A percentile compares a stretch with the other conserved stretches of the same genome.
Conservation (phyloP, 1,284 basidiomycete species). For the Peniophora sp. region DNA sequence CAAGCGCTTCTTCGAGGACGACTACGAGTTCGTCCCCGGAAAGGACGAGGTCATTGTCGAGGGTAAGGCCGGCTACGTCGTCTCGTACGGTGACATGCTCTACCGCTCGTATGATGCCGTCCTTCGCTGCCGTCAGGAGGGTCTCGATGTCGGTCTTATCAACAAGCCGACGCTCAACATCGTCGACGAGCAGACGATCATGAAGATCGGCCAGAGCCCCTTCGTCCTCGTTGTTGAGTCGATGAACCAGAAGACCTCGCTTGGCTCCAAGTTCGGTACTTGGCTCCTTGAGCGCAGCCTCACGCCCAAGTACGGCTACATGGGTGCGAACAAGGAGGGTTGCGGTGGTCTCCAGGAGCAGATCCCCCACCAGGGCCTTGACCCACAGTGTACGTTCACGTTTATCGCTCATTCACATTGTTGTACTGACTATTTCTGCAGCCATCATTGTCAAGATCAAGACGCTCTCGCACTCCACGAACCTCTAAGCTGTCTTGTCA, state of each 20-base stretch:
- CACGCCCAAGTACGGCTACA: slow-evolving; percentile 74
- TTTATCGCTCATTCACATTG: slow-evolving; percentile 3
- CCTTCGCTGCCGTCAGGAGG: slow-evolving; percentile 57
- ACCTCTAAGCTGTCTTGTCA: background rate
- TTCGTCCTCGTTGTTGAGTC: slow-evolving; percentile 82
- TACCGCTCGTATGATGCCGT: slow-evolving; percentile 79
- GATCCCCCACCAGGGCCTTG: slow-evolving; percentile 68
- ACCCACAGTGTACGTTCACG: slow-evolving; percentile 52
- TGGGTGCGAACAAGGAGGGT: slow-evolving; percentile 76
- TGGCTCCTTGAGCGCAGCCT: slow-evolving; percentile 77
- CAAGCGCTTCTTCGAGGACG: slow-evolving; percentile 57
- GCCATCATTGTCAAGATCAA: slow-evolving; percentile 66
- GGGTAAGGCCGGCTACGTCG: slow-evolving; percentile 68
- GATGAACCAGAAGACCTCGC: slow-evolving; percentile 84
- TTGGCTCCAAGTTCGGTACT: slow-evolving; percentile 75
- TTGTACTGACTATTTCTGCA: slow-evolving; percentile 19
- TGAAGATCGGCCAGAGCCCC: slow-evolving; percentile 60
- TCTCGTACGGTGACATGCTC: slow-evolving; percentile 76
- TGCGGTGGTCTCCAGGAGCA: slow-evolving; percentile 81
- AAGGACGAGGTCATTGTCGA: slow-evolving; percentile 72
- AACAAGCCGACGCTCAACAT: slow-evolving; percentile 81
- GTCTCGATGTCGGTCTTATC: slow-evolving; percentile 73
- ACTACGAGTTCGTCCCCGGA: slow-evolving; percentile 73
- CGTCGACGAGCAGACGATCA: slow-evolving; percentile 70
- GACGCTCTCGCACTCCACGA: slow-evolving; percentile 28